Conservation (phyloP, 768 basidiomycete genomes). For the Asterophora parasitica region DNA sequence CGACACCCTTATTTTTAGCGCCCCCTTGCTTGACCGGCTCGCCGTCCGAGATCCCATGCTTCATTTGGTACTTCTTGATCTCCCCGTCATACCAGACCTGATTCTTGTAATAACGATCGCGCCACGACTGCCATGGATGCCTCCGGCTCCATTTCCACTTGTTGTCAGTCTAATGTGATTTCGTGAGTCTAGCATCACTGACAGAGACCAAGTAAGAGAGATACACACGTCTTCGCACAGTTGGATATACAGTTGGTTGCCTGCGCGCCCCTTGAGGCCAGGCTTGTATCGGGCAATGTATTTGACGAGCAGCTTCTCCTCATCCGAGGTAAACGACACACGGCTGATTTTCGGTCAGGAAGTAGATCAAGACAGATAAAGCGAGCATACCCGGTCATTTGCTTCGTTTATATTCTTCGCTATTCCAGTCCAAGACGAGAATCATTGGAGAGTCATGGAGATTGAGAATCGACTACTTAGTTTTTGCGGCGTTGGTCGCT, state of each 20-base stretch:
- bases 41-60: constrained; percentile 19
- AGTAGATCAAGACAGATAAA: not conserved
- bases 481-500: too few relatives aligned
- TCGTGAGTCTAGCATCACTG: not conserved
- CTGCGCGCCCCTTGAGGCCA: constrained; percentile 34
- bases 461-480: too few relatives aligned
- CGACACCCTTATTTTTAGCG: not conserved
- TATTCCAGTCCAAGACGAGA: too few relatives aligned
- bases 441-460: too few relatives aligned
- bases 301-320: constrained; percentile 39
- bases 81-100: constrained; percentile 31
- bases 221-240: constrained; percentile 44
- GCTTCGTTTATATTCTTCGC: not conserved
- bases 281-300: constrained; percentile 50
- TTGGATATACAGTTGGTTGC: constrained; percentile 38
- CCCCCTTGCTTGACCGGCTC: constrained; percentile 8
- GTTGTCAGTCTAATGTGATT: constrained; percentile 25
- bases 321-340: constrained; percentile 28
- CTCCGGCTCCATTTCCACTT: constrained; percentile 48
- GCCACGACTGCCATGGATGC: constrained; percentile 63
- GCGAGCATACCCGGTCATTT: constrained; percentile 4
- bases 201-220: not conserved
- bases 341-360: constrained; percentile 14
- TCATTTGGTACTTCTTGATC: constrained; percentile 38
- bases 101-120: constrained; percentile 52